Base-by-base conservation (phyloP, 179 eudicot genomes). In the Pouteria campechiana region DNA sequence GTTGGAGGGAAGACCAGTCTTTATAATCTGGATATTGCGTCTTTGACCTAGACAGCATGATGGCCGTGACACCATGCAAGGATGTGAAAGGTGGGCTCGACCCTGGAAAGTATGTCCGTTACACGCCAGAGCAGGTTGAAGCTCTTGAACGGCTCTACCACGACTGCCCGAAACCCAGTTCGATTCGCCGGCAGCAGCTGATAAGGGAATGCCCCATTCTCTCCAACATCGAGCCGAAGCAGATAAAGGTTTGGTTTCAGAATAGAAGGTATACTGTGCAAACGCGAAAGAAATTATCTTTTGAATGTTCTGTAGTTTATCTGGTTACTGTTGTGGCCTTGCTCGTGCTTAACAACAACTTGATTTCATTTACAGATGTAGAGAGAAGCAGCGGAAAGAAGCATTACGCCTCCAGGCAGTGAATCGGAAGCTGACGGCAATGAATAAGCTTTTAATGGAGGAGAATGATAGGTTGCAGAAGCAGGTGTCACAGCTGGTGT, bases 241-340 rank as follows among this genome's bases (percentile, higher is more conserved):
- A 87, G 68, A 83, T 87, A 76, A 87, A 87, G 76, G 96, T 87
- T 50, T 87, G 96, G 96, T 87, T 87, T 50, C 96, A 87, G 50
- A 87, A 87, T 48, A 61, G 96, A 63, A 79, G 96, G 96, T 86
- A 72, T 17, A 8, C 17, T 5, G 18, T 5, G 10, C 15, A 7
- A 38, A 21, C 6, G 27, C 45, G 6, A 25, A n/a, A 11, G 48
- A 52, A 23, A 18, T 41, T 22, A 30, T 19, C 6, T 41, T 34
- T 23, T 20, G 5, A 29, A 44, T 34, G 19, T 1, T 25, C 7
- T 12, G 28, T 6, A 10, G 10, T 17, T 10, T 21, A 11, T 9
- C 33, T 47, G 9, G 27, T 44, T 41, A 17, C 24, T 35, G 20
- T 15, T 33, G 18, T 35, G 6, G 5, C 7, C 9, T 5, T 44